A percentile compares a stretch with the other conserved stretches of the same genome.
Conservation (phyloP, 805 yeast genomes). For the Phaffomyces opuntiae region DNA sequence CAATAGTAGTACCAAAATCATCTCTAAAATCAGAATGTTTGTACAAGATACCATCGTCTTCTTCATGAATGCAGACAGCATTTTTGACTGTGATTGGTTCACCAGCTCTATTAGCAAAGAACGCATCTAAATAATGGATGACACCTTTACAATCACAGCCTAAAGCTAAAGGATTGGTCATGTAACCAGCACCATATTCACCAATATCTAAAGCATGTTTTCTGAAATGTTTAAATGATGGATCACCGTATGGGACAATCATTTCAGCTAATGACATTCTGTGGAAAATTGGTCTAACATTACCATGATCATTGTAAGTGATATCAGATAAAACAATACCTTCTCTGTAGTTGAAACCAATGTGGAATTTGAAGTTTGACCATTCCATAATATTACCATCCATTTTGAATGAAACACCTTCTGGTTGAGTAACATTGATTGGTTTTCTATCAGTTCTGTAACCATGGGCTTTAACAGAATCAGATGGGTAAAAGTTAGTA, state of each 20-base stretch:
- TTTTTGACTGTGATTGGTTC: conserved; percentile 65
- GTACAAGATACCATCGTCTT: conserved; percentile 72
- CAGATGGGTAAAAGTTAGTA: conserved; percentile 63
- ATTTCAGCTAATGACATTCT: conserved; percentile 72
- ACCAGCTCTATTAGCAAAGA: conserved; percentile 61
- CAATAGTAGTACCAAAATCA: conserved; percentile 64
- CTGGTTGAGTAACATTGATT: conserved; percentile 68
- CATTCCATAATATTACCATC: conserved; percentile 64
- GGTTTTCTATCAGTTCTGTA: conserved; percentile 61
- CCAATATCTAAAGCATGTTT: conserved; percentile 85
- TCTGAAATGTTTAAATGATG: conserved; percentile 75
- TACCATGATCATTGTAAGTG: conserved; percentile 69
- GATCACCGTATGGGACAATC: conserved; percentile 82
- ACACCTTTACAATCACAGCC: conserved; percentile 88
- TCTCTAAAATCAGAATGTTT: conserved; percentile 85
- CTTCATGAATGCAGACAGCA: conserved; percentile 81
- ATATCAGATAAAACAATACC: conserved; percentile 75
- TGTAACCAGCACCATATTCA: conserved; percentile 82
- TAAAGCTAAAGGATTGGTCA: conserved; percentile 70
- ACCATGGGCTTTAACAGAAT: conserved; percentile 54
- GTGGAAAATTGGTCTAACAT: conserved; percentile 68
- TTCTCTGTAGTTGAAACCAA: conserved; percentile 82
- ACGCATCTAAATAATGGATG: conserved; percentile 78
- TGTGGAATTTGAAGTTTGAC: conserved; percentile 72
- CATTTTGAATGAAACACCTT: conserved; percentile 73